A percentile compares a stretch with the other conserved stretches of the same genome.
phyloP scores from a whole-genome alignment of 2,329 filamentous ascomycete species.

The Cryphonectria nitschkei region DNA sequence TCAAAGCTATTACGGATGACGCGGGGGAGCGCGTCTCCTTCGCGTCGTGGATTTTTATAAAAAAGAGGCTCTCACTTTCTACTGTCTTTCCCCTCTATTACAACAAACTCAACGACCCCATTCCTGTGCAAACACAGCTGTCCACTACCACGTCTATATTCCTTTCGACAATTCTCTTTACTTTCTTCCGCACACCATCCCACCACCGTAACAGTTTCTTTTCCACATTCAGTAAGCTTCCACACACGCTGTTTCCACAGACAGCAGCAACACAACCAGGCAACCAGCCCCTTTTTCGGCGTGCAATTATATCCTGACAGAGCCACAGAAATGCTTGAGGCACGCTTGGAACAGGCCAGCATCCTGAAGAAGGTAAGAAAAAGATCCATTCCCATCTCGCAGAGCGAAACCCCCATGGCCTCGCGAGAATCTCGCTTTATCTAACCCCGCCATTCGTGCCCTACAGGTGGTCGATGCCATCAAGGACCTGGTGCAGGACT shows the following conservation, averaged over 20 bases:
- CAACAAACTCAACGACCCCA: slow-evolving; percentile 4
- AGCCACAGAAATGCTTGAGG: slow-evolving; percentile 78
- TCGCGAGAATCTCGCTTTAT: slow-evolving; percentile 13
- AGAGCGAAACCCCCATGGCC: neutral
- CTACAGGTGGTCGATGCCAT: slow-evolving; percentile 92
- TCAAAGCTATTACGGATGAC: slow-evolving; percentile 8
- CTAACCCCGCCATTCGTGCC: slow-evolving; percentile 29
- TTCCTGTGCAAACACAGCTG: slow-evolving; percentile 2
- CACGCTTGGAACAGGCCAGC: slow-evolving; percentile 90
- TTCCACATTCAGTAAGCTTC: slow-evolving; percentile 31
- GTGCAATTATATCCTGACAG: slow-evolving; percentile 42
- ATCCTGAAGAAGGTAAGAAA: slow-evolving; percentile 88
- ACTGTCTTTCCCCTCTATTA: slow-evolving; percentile 6
- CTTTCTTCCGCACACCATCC: neutral
- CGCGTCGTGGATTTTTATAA: slow-evolving; percentile 4
- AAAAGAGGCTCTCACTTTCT: slow-evolving; percentile 10
- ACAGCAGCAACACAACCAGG: slow-evolving; percentile 7
- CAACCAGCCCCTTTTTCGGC: slow-evolving; percentile 8
- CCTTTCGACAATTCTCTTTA: neutral
- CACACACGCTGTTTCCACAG: neutral
- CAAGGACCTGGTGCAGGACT: slow-evolving; percentile 99
- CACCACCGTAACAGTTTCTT: neutral
- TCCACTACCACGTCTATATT: neutral
- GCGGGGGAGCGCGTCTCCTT: slow-evolving; percentile 17
- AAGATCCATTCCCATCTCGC: neutral